These are phyloP conservation scores for Stagonosporopsis rhizophila DNA, from an alignment of 2,329 filamentous ascomycete genomes.

Conservation along the genomic window DNA sequence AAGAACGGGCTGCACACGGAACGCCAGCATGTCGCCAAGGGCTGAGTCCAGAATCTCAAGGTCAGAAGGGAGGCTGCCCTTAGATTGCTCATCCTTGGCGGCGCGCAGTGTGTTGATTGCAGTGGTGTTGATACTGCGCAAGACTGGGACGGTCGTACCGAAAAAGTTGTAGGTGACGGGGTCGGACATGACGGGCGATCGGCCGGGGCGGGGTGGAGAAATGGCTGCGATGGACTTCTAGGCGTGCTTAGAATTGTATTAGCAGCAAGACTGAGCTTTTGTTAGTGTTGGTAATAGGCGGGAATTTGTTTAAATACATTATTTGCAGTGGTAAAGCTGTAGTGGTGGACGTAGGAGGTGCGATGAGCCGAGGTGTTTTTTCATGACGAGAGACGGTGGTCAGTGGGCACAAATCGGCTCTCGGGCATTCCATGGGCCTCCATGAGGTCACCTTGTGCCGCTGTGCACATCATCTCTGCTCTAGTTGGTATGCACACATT, in stretches of 20 bases:
- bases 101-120: slow-evolving; percentile 26
- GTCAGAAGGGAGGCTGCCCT: slow-evolving; percentile 18
- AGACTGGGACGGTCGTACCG: slow-evolving; percentile 23
- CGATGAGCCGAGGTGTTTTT: slow-evolving; percentile 8
- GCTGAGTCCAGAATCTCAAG: slow-evolving; percentile 27
- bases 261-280: neutral
- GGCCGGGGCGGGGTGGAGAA: slow-evolving; percentile 3
- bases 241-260: neutral
- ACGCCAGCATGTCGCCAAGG: slow-evolving; percentile 30
- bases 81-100: slow-evolving; percentile 27
- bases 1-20: slow-evolving; percentile 30
- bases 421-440: neutral
- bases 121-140: slow-evolving; percentile 17
- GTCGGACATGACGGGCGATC: slow-evolving; percentile 24
- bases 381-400: neutral
- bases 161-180: slow-evolving; percentile 28
- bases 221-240: neutral
- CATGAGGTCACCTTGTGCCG: neutral
- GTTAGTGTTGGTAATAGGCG: neutral
- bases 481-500: neutral
- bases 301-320: neutral
- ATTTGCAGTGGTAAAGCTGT: neutral
- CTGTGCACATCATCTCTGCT: neutral
- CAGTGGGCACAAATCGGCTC: neutral
- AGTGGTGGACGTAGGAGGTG: neutral